phyloP scores from a whole-genome alignment of 257 asterid genomes.

The Thymus quinquecostatus region DNA sequence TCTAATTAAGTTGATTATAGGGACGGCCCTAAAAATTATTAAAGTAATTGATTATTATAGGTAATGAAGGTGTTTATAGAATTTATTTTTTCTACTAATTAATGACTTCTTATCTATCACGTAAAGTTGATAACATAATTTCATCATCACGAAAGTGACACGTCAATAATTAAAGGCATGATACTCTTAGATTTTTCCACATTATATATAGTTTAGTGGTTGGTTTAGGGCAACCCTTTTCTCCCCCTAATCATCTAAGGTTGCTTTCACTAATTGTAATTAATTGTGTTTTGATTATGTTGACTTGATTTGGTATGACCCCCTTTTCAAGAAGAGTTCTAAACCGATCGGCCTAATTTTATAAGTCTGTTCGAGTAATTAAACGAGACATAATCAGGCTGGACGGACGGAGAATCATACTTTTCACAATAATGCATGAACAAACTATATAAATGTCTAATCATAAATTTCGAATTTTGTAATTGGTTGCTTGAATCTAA shows the following conservation, averaged over 20 bases:
- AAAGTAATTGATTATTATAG: no score
- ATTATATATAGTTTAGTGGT: conserved; percentile 34
- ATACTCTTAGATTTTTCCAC: conserved; percentile 41
- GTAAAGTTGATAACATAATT: conserved; percentile 42
- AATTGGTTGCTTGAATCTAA: neutral
- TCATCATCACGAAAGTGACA: conserved; percentile 39
- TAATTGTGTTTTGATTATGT: conserved; percentile 24
- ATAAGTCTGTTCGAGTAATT: no score
- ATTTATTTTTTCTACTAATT: conserved; percentile 7
- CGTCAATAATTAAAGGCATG: conserved; percentile 41
- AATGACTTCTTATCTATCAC: conserved; percentile 36
- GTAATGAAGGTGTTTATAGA: no score
- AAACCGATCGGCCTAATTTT: neutral
- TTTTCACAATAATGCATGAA: conserved; percentile 5
- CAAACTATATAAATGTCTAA: conserved; percentile 16
- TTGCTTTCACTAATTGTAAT: conserved; percentile 34
- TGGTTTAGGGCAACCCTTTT: conserved; percentile 35
- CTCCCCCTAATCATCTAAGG: conserved; percentile 9
- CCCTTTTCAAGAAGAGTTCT: conserved; percentile 23
- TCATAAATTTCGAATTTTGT: neutral
- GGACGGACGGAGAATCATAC: no score
- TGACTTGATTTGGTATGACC: conserved; percentile 39
- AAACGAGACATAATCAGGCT: no score
- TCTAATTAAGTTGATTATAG: no score
- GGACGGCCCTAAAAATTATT: no score